Evolutionary conservation across 192 early-diverging fungal genomes (phyloP), one percentile per base, ranked within the genome.

Genomic region (Backusella tuberculispora): DNA sequence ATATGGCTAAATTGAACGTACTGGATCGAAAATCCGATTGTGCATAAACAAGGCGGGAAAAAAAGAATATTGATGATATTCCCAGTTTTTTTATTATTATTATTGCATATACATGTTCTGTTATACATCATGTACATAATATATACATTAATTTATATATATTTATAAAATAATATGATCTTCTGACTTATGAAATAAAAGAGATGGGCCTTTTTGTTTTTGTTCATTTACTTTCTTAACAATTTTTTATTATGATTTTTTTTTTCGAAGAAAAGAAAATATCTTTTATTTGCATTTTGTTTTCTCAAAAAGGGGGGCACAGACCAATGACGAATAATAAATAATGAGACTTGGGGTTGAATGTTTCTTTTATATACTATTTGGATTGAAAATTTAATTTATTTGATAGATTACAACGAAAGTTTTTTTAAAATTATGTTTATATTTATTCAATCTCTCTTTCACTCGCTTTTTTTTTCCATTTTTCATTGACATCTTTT

Each of bases 11-110:
- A 60, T 60, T 60, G 53, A 60, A 26, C 3, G 12, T 9, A 24
- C 21, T 60, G 21, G 53, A 60, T 60, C 53, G 21, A 60, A 60
- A 60, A 60, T 60, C 53, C 24, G 21, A 60, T 60, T 60, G 53
- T 60, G 53, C 53, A 60, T 60, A 12, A 26, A 60, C 53, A 60
- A 60, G 53, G 53, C 53, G 53, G 53, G 53, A 60, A 60, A 60
- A 10, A 26, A 60, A 26, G 53, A 60, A 60, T 60, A 8, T 13
- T 17, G 9, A 21, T 53, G 50, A 53, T 34, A 60, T 60, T 60
- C 53, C 53, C 53, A 60, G 21, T 60, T 60, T 26, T 26, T 60
- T 60, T 19, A 4, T 26, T 26, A 14, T 46, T 12, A n/a, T n/a
- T n/a, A n/a, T n/a, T n/a, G n/a, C 9, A 56, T 56, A 21, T 56